Evolutionary conservation across 1,139 yeast species (phyloP), one percentile per base, ranked within the genome.

Genomic region (Kodamaea ohmeri): DNA sequence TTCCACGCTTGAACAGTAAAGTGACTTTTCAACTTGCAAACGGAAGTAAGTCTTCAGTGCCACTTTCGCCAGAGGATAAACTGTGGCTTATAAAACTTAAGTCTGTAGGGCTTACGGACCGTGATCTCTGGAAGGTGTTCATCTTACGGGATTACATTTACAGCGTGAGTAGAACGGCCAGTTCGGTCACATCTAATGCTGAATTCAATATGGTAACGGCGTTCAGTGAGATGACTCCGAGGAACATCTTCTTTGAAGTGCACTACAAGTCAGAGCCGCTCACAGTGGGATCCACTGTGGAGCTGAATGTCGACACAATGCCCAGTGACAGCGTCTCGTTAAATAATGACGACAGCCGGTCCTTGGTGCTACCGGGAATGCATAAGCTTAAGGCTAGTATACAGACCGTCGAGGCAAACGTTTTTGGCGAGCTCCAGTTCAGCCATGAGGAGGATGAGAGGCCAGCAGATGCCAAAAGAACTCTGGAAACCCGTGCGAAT

Each of bases 91-190:
- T 76, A 25, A 78, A 82, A 45, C 63, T 92, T 36, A 75, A 78
- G 38, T 71, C 82, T 2, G 69, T 85, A 13, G 97, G 97, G 0
- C 63, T 90, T 34, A 73, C 70, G 14, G 85, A 79, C 13, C 72
- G 68, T 11, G 95, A 89, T 37, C 53, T 87, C 16, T 90, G 97
- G 97, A 92, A 90, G 58, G 64, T 92, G 5, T 78, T 80, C 25
- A 75, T 76, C 7, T 53, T 88, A 37, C 68, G 90, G 41, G 82
- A 81, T 32, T 86, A 88, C 50, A 73, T 89, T 6, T 71, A 65
- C 48, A 76, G 81, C 42, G 78, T 83, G 3, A 78, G 85, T 3
- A 63, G 67, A 39, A 47, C 40, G 35, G 15, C n/a, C 25, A 30
- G 22, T 16, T 6, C 34, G 16, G 29, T 25, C 5, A 18, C 34